Evolutionary conservation across 352 stramenopile genomes (phyloP).

Genomic region (Phytophthora colocasiae): DNA sequence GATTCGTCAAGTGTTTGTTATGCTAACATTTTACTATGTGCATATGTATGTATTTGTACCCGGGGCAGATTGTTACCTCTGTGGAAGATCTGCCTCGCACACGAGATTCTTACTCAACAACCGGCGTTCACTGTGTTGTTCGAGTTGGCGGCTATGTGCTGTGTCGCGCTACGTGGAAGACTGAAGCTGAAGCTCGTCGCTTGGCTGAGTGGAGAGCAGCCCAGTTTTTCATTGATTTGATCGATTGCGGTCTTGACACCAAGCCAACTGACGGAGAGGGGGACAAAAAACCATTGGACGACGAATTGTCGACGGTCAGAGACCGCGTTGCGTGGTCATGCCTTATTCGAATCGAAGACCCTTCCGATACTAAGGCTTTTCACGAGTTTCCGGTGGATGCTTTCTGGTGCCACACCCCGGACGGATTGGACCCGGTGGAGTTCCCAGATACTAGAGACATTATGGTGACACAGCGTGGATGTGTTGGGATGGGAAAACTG

Average conservation of each 20-base stretch:
- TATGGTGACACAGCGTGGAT: slow-evolving; percentile 47
- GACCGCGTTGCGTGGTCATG: slow-evolving; percentile 57
- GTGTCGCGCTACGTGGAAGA: slow-evolving; percentile 58
- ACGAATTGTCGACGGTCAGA: slow-evolving; percentile 3
- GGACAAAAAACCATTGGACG: slow-evolving; percentile 47
- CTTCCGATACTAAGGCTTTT: slow-evolving; percentile 42
- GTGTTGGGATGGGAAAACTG: slow-evolving; percentile 51
- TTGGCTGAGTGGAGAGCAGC: slow-evolving; percentile 59
- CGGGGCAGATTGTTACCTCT: slow-evolving; percentile 46
- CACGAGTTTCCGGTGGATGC: slow-evolving; percentile 70
- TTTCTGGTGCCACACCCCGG: slow-evolving; percentile 51
- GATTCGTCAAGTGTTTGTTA: not conserved
- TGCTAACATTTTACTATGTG: slow-evolving; percentile 7
- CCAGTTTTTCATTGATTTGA: slow-evolving; percentile 77
- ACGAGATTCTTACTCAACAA: slow-evolving; percentile 22
- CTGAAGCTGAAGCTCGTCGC: slow-evolving; percentile 53
- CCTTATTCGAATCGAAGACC: slow-evolving; percentile 57
- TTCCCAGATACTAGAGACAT: slow-evolving; percentile 37
- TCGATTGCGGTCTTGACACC: slow-evolving; percentile 68
- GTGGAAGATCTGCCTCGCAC: slow-evolving; percentile 41
- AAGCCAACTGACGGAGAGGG: slow-evolving; percentile 48
- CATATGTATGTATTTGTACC: too few species aligned
- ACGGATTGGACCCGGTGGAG: slow-evolving; percentile 33
- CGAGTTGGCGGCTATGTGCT: slow-evolving; percentile 53
- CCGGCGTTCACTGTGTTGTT: slow-evolving; percentile 43